Conservation (phyloP, 495 filamentous ascomycete species). For the Gamarada debralockiae region DNA sequence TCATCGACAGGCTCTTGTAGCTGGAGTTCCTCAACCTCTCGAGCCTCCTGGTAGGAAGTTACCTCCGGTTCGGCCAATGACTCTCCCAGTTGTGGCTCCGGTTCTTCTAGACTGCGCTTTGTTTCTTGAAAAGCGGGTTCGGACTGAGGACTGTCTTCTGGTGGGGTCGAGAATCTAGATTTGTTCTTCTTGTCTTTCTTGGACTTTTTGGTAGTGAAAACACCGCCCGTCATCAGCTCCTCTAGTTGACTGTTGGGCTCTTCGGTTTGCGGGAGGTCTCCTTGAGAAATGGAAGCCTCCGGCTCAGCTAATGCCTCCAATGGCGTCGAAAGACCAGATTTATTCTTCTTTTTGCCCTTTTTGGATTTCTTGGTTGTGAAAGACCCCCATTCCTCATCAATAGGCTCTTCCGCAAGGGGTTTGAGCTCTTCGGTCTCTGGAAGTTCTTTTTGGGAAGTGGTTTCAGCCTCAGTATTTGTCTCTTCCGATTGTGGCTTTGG, state of each 20-base stretch:
- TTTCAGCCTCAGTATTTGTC: background rate
- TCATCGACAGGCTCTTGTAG: background rate
- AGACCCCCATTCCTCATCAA: background rate
- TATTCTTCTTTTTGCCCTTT: constrained; percentile 24
- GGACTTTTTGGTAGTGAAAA: constrained; percentile 16
- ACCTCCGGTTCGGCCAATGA: background rate
- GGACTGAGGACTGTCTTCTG: background rate
- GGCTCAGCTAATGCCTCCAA: background rate
- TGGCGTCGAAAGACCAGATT: constrained; percentile 10
- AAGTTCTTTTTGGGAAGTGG: background rate
- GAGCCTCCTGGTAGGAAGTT: background rate
- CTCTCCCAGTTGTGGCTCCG: background rate
- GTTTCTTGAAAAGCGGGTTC: background rate
- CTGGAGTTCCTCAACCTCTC: background rate
- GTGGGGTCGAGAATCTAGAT: constrained; percentile 11
- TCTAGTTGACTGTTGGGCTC: background rate
- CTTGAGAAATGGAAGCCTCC: background rate
- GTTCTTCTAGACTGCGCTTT: too few species aligned
- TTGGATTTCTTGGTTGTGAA: constrained; percentile 18
- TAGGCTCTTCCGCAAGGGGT: background rate
- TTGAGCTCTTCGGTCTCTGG: too few species aligned
- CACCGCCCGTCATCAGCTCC: constrained; percentile 2
- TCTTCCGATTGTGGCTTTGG: background rate
- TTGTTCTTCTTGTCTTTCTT: constrained; percentile 25
- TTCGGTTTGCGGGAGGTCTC: background rate